Conservation (phyloP, 495 filamentous ascomycete genomes). For the Penicillium herquei region DNA sequence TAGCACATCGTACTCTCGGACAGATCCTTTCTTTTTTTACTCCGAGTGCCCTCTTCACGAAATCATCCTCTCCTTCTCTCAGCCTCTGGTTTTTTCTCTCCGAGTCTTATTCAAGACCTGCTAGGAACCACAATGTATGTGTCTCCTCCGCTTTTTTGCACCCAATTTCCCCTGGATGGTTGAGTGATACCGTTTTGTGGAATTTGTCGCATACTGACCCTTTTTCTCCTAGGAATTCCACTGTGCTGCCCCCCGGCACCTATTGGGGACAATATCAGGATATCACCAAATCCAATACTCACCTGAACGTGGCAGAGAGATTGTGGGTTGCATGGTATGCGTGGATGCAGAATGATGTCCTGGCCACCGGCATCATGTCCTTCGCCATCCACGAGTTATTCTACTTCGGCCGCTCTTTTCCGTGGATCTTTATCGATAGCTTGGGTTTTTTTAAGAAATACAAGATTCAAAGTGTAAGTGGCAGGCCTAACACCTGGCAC, state of each 20-base stretch:
- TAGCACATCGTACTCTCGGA: slow-evolving; percentile 9
- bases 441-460: slow-evolving; percentile 85
- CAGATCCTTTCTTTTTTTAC: slow-evolving; percentile 14
- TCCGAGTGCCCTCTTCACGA: slow-evolving; percentile 14
- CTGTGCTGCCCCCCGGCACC: slow-evolving; percentile 51
- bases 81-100: slow-evolving; percentile 16
- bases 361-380: slow-evolving; percentile 95
- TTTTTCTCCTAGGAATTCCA: slow-evolving; percentile 52
- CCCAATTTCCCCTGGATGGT: slow-evolving; percentile 10
- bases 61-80: slow-evolving; percentile 17
- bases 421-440: slow-evolving; percentile 90
- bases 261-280: slow-evolving; percentile 85
- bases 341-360: slow-evolving; percentile 95
- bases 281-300: slow-evolving; percentile 80
- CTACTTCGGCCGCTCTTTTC: slow-evolving; percentile 90
- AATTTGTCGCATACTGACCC: slow-evolving; percentile 17
- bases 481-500: slow-evolving; percentile 10
- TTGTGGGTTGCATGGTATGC: slow-evolving; percentile 96
- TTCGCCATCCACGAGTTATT: slow-evolving; percentile 91
- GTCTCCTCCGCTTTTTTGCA: slow-evolving; percentile 10
- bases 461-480: slow-evolving; percentile 84
- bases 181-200: slow-evolving; percentile 14
- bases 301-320: slow-evolving; percentile 79
- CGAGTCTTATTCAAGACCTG: slow-evolving; percentile 18
- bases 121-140: slow-evolving; percentile 20